Percentiles rank a stretch among this genome's conserved stretches.
phyloP scores from a whole-genome alignment of 2,329 filamentous ascomycete genomes.

The Catunica adiposa region DNA sequence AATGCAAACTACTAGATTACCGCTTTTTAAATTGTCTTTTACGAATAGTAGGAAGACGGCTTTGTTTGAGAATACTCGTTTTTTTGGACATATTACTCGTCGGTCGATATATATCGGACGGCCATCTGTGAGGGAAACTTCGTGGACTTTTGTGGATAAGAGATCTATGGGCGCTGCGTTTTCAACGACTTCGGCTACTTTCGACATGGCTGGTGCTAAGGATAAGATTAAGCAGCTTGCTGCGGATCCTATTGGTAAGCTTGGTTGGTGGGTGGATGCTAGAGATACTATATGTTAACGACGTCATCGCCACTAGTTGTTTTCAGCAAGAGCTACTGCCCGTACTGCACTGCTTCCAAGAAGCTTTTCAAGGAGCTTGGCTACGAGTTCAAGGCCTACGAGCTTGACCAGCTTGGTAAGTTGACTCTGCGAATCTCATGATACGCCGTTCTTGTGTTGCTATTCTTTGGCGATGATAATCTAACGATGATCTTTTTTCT shows the following conservation, averaged over 20 bases:
- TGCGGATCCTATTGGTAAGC: constrained; percentile 35
- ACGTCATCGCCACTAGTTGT: constrained; percentile 40
- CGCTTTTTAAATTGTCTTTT: background rate
- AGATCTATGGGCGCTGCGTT: constrained; percentile 10
- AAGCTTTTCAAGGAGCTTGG: constrained; percentile 48
- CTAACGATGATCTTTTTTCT: background rate
- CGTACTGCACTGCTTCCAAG: constrained; percentile 77
- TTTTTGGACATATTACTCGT: too few relatives aligned
- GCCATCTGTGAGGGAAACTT: too few relatives aligned
- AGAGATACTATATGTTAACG: background rate
- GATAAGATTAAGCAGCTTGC: constrained; percentile 74
- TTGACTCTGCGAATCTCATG: too few relatives aligned
- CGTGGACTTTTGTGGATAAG: background rate
- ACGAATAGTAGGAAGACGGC: background rate
- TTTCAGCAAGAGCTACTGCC: constrained; percentile 95
- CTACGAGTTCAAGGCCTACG: constrained; percentile 58
- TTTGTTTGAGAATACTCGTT: too few relatives aligned
- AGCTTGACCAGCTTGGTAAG: constrained; percentile 74
- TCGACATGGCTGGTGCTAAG: constrained; percentile 68
- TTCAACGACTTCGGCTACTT: constrained; percentile 27
- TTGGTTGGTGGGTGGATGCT: background rate
- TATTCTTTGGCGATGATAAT: background rate
- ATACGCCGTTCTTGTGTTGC: background rate
- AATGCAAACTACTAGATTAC: too few relatives aligned
- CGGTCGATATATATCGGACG: too few relatives aligned